Evolutionary conservation across 176 grass and related monocot species (phyloP), one percentile per base, ranked within the genome.

Genomic region (Ampelocalamus luodianensis): DNA sequence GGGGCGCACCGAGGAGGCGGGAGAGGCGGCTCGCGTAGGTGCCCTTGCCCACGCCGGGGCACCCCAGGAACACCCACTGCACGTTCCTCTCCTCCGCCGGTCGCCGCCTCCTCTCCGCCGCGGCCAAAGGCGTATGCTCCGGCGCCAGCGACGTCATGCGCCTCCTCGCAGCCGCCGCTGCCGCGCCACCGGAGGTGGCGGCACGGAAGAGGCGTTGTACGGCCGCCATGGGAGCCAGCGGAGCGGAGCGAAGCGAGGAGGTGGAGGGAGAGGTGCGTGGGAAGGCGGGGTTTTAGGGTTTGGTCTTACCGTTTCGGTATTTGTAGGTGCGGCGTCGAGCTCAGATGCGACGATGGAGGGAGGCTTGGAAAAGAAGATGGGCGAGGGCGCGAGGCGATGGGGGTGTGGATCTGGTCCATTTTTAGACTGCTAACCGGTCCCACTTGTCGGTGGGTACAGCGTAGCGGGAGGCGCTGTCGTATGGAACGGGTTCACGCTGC

Each of bases 31-130:
- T 89, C 4, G 93, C 90, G 81, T 96, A 99, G 70, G 93, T 94
- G 15, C 96, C 96, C 85, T 99, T 99, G 4, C 96, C 93, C 5
- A 96, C 96, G 39, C 96, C 91, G 1, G 96, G 96, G 82, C 90
- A 99, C 7, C 96, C 96, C 0, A 99, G 83, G 87, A 99, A 99
- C 20, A 99, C 96, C 96, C 96, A 99, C 85, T 92, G 96, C 77
- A 99, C 93, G 84, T 91, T 89, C 87, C 94, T 83, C 64, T 91
- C 89, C 50, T 79, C 86, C 53, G 56, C 23, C 84, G 66, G 26
- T 71, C 22, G 46, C 37, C 84, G 15, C 64, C 36, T 68, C 23
- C 54, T 85, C 53, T 85, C 83, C 54, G 24, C 20, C 40, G 72
- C 77, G 7, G 20, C 42, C 64, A n/a, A 8, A 22, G 81, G 65